Base-by-base conservation (phyloP, 495 filamentous ascomycete species). In the Daldinia decipiens region DNA sequence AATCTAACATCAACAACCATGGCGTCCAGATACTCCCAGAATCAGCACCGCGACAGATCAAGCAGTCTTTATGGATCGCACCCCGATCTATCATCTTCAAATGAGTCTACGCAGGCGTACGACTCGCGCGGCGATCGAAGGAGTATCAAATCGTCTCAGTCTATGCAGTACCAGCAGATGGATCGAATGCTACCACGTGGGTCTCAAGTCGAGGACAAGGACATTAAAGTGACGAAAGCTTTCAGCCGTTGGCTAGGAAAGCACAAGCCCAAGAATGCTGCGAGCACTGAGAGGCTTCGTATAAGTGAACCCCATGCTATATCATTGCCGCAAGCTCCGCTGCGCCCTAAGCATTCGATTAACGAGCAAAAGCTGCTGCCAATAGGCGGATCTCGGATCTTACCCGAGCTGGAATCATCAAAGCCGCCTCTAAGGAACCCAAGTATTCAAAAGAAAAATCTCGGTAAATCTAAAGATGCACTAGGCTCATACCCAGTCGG, bases 71-170 rank as follows among this genome's bases (percentile, higher is more conserved):
- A 27, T 3, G 21, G 40, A 24, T 32, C 21, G 15, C 13, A 50
- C 26, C 21, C 38, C 21, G 24, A 32, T 19, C 21, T 54, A n/a
- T 13, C 51, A 38, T 29, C 31, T 27, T 59, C 36, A 0, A 62
- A 17, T 38, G 70, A 62, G 56, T 59, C 61, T 65, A 61, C 70
- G 65, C 70, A 45, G 70, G 70, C 70, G 70, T 65, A 72, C 51
- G 57, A 55, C 51, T 62, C 52, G 21, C 17, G 26, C 31, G 9
- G 38, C 8, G 51, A 34, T 9, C 38, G 32, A 6, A 47, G 43
- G 43, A 21, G 43, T 47, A 47, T 47, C 8, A 24, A 13, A 9
- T 12, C 43, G 19, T 24, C 43, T 47, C 43, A 24, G 19, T 47
- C 52, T 0, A 38, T 24, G 13, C 31, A 40, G 3, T n/a, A 47